Base-by-base conservation (phyloP, 805 yeast species). In the Wickerhamiella cacticola region DNA sequence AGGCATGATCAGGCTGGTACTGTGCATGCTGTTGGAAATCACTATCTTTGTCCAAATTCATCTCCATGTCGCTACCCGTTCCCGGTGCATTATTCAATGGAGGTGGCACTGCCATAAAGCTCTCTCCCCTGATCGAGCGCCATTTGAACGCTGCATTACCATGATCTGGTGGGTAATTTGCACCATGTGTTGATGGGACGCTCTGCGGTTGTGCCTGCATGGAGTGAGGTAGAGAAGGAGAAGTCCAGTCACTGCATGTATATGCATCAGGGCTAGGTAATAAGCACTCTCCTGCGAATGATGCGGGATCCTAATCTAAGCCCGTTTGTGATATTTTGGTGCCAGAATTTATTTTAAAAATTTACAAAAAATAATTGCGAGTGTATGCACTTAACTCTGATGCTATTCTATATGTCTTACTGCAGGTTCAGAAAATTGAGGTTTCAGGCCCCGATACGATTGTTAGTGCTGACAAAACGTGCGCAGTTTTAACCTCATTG, bases 191-290 rank as follows among this genome's bases (percentile, higher is more conserved):
- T 7, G 29, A 5, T 36, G 25, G 25, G 12, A 8, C 26, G 24
- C 25, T n/a, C 24, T 36, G 41, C 41, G 41, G 26, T 22, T 5
- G 41, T 21, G 41, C 41, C 41, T 36, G 41, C 41, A 36, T 36
- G 41, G 18, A 36, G 41, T 36, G 41, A 36, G 41, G 41, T 22
- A 21, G 25, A 21, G 41, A 36, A 15, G 25, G 25, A 19, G 25
- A 19, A 19, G 24, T n/a, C 24, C n/a, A 10, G 41, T 22, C 25
- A 21, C 25, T 36, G 41, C 41, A 36, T 18, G 13, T 3, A 10
- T 9, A 16, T 36, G 41, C 41, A 36, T 36, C n/a, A 19, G n/a
- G 41, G 41, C 21, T 36, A 21, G 41, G 41, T 24, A 19, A 15
- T 6, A 31, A 19, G 36, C 36, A 15, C 36, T 31, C 36, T 19